These are phyloP conservation scores for Emmonsiellopsis sp. DNA, from an alignment of 2,329 filamentous ascomycete genomes.

Conservation along the genomic window DNA sequence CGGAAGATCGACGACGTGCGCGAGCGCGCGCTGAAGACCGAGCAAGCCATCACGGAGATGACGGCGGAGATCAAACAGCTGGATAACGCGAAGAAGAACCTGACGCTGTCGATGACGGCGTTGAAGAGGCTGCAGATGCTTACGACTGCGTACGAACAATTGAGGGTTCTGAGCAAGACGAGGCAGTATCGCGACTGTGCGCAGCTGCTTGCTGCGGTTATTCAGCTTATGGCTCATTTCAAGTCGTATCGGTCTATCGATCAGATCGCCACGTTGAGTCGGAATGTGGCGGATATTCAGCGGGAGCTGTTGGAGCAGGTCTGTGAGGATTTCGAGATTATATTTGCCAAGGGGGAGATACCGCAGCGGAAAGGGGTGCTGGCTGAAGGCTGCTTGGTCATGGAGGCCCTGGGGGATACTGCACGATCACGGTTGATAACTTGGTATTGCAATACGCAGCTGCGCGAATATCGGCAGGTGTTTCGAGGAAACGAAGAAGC, in stretches of 20 bases:
- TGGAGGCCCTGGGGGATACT: constrained; percentile 86
- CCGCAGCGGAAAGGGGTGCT: constrained; percentile 59
- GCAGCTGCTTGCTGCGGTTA: constrained; percentile 82
- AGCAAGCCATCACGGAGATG: constrained; percentile 95
- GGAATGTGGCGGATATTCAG: constrained; percentile 88
- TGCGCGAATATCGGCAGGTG: constrained; percentile 90
- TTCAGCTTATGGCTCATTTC: constrained; percentile 98
- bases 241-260: constrained; percentile 96
- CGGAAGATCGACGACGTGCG: constrained; percentile 90
- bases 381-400: constrained; percentile 80
- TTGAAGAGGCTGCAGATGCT: constrained; percentile 96
- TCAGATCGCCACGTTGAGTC: constrained; percentile 87
- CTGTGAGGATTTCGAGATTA: constrained; percentile 97
- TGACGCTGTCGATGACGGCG: constrained; percentile 95
- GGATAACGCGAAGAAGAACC: constrained; percentile 91
- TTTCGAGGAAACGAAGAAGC: constrained; percentile 96
- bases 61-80: constrained; percentile 97
- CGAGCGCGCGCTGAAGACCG: constrained; percentile 78
- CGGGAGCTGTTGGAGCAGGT: constrained; percentile 89
- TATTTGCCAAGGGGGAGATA: constrained; percentile 83
- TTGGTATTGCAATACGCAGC: constrained; percentile 97
- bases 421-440: constrained; percentile 74
- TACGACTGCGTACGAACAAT: constrained; percentile 96
- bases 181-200: constrained; percentile 93
- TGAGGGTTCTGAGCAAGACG: constrained; percentile 70